Evolutionary conservation across 495 filamentous ascomycete species (phyloP), one percentile per base, ranked within the genome.

Genomic region (Cladorrhinum samala): DNA sequence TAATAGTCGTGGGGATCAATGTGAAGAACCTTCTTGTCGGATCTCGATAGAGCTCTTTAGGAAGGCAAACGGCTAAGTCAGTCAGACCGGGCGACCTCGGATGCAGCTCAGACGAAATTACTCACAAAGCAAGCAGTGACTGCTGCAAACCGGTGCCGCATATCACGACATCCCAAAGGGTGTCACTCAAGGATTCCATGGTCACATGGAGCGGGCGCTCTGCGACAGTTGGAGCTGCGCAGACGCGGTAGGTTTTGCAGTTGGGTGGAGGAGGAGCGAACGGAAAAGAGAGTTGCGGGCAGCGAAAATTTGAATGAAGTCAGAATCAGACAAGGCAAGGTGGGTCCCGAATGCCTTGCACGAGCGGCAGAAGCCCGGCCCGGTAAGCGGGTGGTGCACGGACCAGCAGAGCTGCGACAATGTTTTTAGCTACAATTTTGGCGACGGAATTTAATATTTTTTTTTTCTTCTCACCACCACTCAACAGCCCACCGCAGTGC

Each of bases 101-200:
- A 41, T 8, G 25, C 24, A 13, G n/a, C 17, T 25, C 30, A 6
- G n/a, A n/a, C 17, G 25, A 54, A 45, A 45, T 47, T 70, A 74
- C 87, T 77, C 81, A 98, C 93, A 96, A 76, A 56, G 93, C 92
- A 57, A 98, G 81, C 49, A 98, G 83, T 41, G 91, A 96, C 68
- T 96, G 88, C 59, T 83, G 79, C 57, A 97, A 68, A 45, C 90
- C 93, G 46, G 93, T 98, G 57, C 94, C 94, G 55, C 82, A 79
- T 56, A 98, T 89, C 52, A 93, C 75, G 60, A 94, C 83, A 74
- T 98, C 93, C 94, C 94, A 98, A 43, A 77, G 72, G 25, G 88
- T 89, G 46, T 86, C 84, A 66, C 83, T 72, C 51, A 95, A 76
- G 43, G 86, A 82, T 59, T 94, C 89, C 89, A 95, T 96, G 51